Conservation (phyloP, 2,329 filamentous ascomycete genomes). For the Chaetothyriales sp. region DNA sequence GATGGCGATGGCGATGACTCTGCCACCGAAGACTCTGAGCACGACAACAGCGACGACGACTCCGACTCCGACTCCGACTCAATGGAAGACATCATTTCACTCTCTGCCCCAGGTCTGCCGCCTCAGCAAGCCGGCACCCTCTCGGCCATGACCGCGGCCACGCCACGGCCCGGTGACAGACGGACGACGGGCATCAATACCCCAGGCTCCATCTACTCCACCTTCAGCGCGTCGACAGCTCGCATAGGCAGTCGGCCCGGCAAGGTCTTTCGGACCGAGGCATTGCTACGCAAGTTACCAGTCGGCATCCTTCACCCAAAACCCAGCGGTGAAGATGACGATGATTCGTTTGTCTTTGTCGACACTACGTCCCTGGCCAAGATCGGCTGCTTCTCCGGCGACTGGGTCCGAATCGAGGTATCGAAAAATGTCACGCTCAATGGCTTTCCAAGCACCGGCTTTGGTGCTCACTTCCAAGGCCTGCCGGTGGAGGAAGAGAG, state of each 20-base stretch:
- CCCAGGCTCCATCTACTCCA: conserved; percentile 79
- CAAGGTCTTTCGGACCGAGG: conserved; percentile 72
- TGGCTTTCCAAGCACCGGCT: conserved; percentile 16
- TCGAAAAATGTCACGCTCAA: conserved; percentile 47
- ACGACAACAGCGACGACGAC: conserved; percentile 55
- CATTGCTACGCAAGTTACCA: conserved; percentile 57
- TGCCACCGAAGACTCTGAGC: conserved; percentile 40
- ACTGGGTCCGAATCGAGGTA: conserved; percentile 81
- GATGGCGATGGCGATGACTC: conserved; percentile 49
- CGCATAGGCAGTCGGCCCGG: conserved; percentile 58
- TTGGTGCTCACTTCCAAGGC: conserved; percentile 7
- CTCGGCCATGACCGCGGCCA: conserved; percentile 67
- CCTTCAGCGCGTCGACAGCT: conserved; percentile 70
- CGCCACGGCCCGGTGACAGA: conserved; percentile 59
- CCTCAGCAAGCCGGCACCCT: conserved; percentile 66
- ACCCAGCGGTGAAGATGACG: conserved; percentile 70
- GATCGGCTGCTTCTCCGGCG: conserved; percentile 91
- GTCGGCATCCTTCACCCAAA: conserved; percentile 73
- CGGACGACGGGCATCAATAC: conserved; percentile 63
- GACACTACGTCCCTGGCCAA: conserved; percentile 74
- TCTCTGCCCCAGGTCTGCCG: conserved; percentile 65
- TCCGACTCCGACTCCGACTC: conserved; percentile 87
- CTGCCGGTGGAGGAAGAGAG: conserved; percentile 38
- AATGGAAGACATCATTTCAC: conserved; percentile 82
- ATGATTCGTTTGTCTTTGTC: conserved; percentile 75